phyloP scores from a whole-genome alignment of 495 filamentous ascomycete genomes.

The Pseudomonodictys pantanalensis region DNA sequence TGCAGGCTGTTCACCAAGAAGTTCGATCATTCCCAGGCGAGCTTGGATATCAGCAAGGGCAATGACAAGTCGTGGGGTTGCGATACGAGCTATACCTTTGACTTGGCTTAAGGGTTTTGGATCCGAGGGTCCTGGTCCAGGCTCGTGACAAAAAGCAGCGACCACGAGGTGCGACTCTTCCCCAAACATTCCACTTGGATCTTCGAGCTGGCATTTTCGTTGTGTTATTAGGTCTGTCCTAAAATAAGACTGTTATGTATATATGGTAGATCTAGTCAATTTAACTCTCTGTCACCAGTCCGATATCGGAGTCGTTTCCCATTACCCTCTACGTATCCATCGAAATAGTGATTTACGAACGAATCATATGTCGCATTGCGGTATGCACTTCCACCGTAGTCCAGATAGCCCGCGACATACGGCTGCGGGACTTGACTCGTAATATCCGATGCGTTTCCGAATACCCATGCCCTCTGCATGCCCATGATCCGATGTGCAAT shows the following conservation, averaged over 20 bases:
- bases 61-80: neutral
- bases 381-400: slow-evolving; percentile 5
- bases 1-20: neutral
- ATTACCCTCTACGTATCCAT: no score
- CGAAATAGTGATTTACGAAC: slow-evolving; percentile 3
- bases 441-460: neutral
- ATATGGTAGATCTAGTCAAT: no score
- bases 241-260: no score
- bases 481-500: slow-evolving; percentile 2
- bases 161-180: no score
- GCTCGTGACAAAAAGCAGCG: no score
- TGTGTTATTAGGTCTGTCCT: no score
- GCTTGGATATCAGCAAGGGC: neutral
- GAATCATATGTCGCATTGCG: slow-evolving; percentile 6
- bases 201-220: no score
- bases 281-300: no score
- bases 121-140: no score
- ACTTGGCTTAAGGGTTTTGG: neutral
- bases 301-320: no score
- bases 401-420: slow-evolving; percentile 1
- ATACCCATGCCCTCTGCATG: slow-evolving; percentile 6
- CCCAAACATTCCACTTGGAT: no score
- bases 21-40: neutral
- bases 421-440: neutral
- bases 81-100: neutral